Conservation (phyloP, 805 yeast genomes). For the Candida xyloterini region DNA sequence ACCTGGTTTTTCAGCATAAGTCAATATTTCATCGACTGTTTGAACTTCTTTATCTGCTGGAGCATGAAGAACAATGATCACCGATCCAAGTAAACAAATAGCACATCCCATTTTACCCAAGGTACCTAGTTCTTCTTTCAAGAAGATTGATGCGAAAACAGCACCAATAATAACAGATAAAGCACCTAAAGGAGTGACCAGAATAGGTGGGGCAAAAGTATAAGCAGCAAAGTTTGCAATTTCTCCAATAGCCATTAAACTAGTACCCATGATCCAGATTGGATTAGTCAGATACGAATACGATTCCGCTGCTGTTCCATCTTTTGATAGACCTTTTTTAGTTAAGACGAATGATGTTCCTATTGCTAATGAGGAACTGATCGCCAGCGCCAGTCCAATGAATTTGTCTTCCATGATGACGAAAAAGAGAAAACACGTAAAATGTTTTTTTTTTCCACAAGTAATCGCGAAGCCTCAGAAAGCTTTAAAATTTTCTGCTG, state of each 20-base stretch:
- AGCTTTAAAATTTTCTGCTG: slow-evolving; percentile 5
- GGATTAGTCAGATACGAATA: slow-evolving; percentile 78
- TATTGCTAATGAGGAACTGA: slow-evolving; percentile 82
- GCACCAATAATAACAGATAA: slow-evolving; percentile 89
- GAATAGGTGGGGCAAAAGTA: slow-evolving; percentile 90
- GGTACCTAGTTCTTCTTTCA: slow-evolving; percentile 83
- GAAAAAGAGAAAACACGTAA: slow-evolving; percentile 9
- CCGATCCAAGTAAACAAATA: slow-evolving; percentile 82
- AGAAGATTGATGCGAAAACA: slow-evolving; percentile 77
- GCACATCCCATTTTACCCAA: slow-evolving; percentile 93
- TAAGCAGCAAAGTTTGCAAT: slow-evolving; percentile 92
- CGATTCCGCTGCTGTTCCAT: slow-evolving; percentile 70
- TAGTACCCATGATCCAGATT: slow-evolving; percentile 92
- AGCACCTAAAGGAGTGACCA: slow-evolving; percentile 92
- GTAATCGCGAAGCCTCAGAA: slow-evolving; percentile 1
- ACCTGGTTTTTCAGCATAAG: slow-evolving; percentile 74
- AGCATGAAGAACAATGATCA: slow-evolving; percentile 84
- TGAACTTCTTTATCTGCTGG: slow-evolving; percentile 89
- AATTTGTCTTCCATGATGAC: slow-evolving; percentile 70
- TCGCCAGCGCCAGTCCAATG: slow-evolving; percentile 84
- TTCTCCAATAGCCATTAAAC: slow-evolving; percentile 88
- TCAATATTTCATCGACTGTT: slow-evolving; percentile 84
- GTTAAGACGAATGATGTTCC: slow-evolving; percentile 90
- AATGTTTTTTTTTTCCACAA: slow-evolving; percentile 1
- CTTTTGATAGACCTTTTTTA: slow-evolving; percentile 72